Conservation (phyloP, 768 basidiomycete species). For the Podaxis sp. region DNA sequence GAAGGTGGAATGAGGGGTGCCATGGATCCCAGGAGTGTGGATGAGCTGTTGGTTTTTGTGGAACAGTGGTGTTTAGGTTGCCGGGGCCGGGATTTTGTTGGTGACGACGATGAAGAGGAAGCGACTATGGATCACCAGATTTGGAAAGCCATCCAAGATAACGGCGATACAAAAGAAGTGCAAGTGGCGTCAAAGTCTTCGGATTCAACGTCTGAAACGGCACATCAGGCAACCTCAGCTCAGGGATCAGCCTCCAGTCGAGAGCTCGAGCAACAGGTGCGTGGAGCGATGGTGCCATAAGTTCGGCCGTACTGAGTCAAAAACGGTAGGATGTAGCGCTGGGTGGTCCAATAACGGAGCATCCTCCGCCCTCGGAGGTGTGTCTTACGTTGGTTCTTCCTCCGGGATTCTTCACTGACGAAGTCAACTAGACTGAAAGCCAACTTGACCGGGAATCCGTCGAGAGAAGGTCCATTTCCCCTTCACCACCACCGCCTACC, state of each 20-base stretch:
- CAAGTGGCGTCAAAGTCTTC: neutral
- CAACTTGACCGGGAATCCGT: neutral
- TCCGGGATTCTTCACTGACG: neutral
- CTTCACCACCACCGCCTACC: neutral
- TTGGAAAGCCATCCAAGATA: neutral
- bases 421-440: neutral
- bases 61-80: constrained; percentile 43
- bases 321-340: neutral
- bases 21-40: constrained; percentile 39
- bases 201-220: neutral
- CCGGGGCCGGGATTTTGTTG: constrained; percentile 3
- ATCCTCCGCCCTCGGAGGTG: neutral
- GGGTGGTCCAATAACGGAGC: neutral
- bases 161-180: neutral
- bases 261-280: neutral
- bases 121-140: neutral
- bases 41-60: constrained; percentile 33
- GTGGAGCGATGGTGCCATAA: neutral
- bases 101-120: constrained; percentile 10
- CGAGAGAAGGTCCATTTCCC: neutral
- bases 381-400: neutral
- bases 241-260: neutral
- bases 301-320: neutral
- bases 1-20: constrained; percentile 39
- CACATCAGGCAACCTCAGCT: too few species aligned